Base-by-base conservation (phyloP, 495 filamentous ascomycete genomes). In the Glarea lozoyensis region DNA sequence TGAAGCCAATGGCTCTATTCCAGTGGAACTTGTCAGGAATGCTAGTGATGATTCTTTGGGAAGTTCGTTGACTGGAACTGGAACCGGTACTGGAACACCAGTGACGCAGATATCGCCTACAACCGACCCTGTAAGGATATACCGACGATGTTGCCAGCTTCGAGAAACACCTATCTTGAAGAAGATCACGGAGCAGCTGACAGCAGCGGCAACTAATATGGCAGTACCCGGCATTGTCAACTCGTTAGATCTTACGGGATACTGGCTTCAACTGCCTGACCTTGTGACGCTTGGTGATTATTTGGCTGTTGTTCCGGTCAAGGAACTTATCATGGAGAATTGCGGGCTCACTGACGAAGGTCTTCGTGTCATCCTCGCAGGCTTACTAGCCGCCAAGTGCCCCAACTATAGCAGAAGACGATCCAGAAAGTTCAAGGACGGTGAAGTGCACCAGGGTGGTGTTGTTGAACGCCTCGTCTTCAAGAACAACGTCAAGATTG, bases 111-210 rank as follows among this genome's bases (percentile, higher is more conserved):
- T 75, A 39, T 73, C 72, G 22, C 88, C 90, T 0, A 96, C 89
- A 3, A 95, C 84, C 13, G 90, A 94, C 56, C 90, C 92, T 4
- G 72, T 88, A 7, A 76, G 89, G 43, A 95, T 98, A 59, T 98
- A 98, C 60, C 76, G 88, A 37, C 76, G 92, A 42, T 97, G 92
- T 58, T 97, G 92, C 55, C 89, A 96, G 54, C 66, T 98, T 18
- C 70, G 92, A 48, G 92, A 97, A 63, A 89, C 88, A 0, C 84
- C 84, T 1, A 85, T 94, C 27, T 67, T 97, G 17, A 88, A 88
- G 54, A 84, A 81, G 51, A 82, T 98, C 25, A 86, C 81, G 12
- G 85, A 89, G 45, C 86, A 95, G 55, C 82, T 98, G 16, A 72
- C 73, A n/a, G 75, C 78, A 15, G 72, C 81, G 25, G 69, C 71